Evolutionary conservation across 306 rosid genomes (phyloP), one percentile per base, ranked within the genome.

Genomic region (Cercis canadensis): DNA sequence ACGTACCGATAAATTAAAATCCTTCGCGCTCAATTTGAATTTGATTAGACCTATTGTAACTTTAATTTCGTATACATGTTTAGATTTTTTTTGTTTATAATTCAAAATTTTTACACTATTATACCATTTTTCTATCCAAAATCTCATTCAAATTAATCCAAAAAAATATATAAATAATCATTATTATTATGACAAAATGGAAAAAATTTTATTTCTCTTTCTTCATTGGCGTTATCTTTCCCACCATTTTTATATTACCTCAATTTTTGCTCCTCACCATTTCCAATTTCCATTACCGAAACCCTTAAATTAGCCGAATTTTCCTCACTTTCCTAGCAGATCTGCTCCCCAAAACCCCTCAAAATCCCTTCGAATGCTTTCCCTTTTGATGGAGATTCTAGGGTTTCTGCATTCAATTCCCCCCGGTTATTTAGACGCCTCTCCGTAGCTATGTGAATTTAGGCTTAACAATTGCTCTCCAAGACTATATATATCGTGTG

Each of bases 301-400:
- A 43, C 36, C 13, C 11, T 9, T 34, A 31, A 51, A 11, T 21
- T 12, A 17, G 10, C 59, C 18, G 32, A 47, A 4, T 10, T 5
- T 6, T 33, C 49, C 45, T 49, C 17, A 24, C 57, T n/a, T 11
- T 43, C 24, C 43, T 45, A 13, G 31, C 6, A 31, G 70, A 65
- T 65, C 70, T 49, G 31, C 3, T 11, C 7, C 43, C 5, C 2
- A 17, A 1, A n/a, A 31, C 3, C 47, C 24, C 34, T 24, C 29
- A 24, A 24, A 24, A 24, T 24, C 29, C 29, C 29, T 51, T 51
- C 49, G 18, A 34, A 24, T 51, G 5, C 21, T 50, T 51, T 52
- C 72, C 72, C 33, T 36, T 51, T 51, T 15, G 49, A 12, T 7
- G 4, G 19, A 50, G 47, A 33, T 67, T 18, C 50, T 51, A 51